These are phyloP conservation scores for Adansonia gregorii DNA, from an alignment of 441 rosid species.

Conservation along the genomic window DNA sequence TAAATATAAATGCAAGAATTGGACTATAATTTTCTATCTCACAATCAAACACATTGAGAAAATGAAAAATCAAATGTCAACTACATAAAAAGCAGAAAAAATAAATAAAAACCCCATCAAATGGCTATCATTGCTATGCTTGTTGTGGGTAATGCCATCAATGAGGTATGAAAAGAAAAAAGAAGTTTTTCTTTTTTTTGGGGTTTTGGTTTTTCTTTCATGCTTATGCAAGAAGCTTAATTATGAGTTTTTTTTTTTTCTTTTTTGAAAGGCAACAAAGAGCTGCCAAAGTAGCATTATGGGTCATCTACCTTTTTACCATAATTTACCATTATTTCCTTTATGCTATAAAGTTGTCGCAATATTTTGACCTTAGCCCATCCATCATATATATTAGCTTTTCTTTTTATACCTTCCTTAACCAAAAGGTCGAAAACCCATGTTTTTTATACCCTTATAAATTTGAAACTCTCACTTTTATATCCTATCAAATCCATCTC, in stretches of 20 bases:
- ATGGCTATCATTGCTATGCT: constrained; percentile 20
- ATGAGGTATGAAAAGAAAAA: neutral
- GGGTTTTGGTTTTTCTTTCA: constrained; percentile 1
- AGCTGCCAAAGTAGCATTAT: constrained; percentile 30
- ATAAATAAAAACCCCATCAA: neutral
- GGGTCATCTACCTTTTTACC: constrained; percentile 3
- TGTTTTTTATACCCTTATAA: neutral
- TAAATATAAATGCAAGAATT: neutral
- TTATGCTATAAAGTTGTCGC: neutral
- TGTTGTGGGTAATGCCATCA: constrained; percentile 28
- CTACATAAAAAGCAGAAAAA: constrained; percentile 5
- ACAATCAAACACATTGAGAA: neutral
- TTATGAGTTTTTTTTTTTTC: constrained; percentile 25
- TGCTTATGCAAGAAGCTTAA: constrained; percentile 32
- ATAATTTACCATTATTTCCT: constrained; percentile 8
- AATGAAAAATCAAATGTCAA: constrained; percentile 23
- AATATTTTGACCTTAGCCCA: constrained; percentile 19
- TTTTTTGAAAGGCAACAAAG: constrained; percentile 15
- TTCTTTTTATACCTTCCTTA: constrained; percentile 8
- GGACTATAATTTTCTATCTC: neutral
- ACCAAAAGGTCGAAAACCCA: neutral
- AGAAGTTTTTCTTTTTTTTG: neutral
- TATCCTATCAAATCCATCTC: neutral
- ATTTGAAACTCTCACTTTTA: neutral
- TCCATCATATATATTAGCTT: neutral